Conservation (phyloP, 495 filamentous ascomycete species). For the Friedmanniomyces simplex region DNA sequence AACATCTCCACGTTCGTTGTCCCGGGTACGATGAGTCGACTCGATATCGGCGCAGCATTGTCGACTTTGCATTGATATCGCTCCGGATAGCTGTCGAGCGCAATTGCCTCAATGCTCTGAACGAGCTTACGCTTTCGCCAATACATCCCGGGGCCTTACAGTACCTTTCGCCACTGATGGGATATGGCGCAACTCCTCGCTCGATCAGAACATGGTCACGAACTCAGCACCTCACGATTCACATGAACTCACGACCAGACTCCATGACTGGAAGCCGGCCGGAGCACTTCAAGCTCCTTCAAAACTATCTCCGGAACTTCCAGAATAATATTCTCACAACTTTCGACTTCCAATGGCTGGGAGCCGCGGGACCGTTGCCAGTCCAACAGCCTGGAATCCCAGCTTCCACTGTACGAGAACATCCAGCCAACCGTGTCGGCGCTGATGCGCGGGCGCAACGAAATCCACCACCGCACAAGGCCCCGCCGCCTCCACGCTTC, state of each 20-base stretch:
- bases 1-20: constrained; percentile 59
- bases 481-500: constrained; percentile 41
- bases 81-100: constrained; percentile 66
- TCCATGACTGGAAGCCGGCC: constrained; percentile 41
- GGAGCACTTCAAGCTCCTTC: constrained; percentile 66
- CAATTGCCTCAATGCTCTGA: constrained; percentile 46
- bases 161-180: constrained; percentile 56
- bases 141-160: constrained; percentile 59
- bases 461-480: neutral
- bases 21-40: constrained; percentile 56
- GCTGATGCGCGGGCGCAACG: constrained; percentile 21
- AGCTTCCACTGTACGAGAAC: constrained; percentile 19
- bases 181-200: constrained; percentile 55
- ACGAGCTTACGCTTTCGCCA: constrained; percentile 51
- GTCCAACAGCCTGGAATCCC: constrained; percentile 39
- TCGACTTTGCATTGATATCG: constrained; percentile 75
- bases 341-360: constrained; percentile 61
- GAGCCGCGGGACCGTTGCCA: constrained; percentile 55
- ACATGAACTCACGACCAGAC: constrained; percentile 32
- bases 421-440: constrained; percentile 16
- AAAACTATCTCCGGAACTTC: constrained; percentile 59
- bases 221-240: constrained; percentile 56
- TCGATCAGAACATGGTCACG: constrained; percentile 58
- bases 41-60: constrained; percentile 58
- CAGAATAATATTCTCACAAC: constrained; percentile 48